Base-by-base conservation (phyloP, 352 stramenopile genomes). In the Chrysophaeum taylorii region DNA sequence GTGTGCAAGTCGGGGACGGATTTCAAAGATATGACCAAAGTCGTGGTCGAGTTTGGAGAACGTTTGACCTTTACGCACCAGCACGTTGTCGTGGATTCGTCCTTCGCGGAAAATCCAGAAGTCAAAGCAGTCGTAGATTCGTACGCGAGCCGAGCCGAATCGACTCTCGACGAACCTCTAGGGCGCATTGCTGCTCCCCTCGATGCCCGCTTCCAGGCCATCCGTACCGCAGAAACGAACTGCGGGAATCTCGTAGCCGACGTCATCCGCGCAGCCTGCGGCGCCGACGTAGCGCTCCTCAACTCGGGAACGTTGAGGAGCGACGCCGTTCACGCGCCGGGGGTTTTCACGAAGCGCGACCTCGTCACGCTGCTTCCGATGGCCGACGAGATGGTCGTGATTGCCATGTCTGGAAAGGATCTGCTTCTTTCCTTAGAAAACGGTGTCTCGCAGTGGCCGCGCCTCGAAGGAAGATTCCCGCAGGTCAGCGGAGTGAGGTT, bases 141-240 rank as follows among this genome's bases (percentile, higher is more conserved):
- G 16, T 80, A 76, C 63, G 29, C 70, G 53, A 60, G 63, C 23
- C 12, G 70, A 21, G 43, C 79, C 25, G 68, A 72, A 37, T 27
- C 62, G 52, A 71, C 66, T 21, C 79, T 82, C 73, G 70, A 82
- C 52, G 73, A 54, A 60, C 52, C 79, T 21, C 45, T 85, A 1
- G 80, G 80, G 23, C 41, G 71, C 33, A 68, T 69, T 23, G 78
- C 73, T n/a, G 76, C 83, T 35, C 57, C 52, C 21, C 67, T 85
- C 18, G 80, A 85, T 48, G 73, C 63, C 25, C 33, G 74, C 16
- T 83, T 81, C 41, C 41, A 25, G 23, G 36, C 57, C 25, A 73
- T 86, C 35, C 74, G 79, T 29, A 85, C 74, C 16, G 60, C 71
- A 25, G 81, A 86, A 60, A 86, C 81, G 0, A 86, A 86, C 64